phyloP scores from a whole-genome alignment of 495 filamentous ascomycete genomes.

The Neurospora discreta region DNA sequence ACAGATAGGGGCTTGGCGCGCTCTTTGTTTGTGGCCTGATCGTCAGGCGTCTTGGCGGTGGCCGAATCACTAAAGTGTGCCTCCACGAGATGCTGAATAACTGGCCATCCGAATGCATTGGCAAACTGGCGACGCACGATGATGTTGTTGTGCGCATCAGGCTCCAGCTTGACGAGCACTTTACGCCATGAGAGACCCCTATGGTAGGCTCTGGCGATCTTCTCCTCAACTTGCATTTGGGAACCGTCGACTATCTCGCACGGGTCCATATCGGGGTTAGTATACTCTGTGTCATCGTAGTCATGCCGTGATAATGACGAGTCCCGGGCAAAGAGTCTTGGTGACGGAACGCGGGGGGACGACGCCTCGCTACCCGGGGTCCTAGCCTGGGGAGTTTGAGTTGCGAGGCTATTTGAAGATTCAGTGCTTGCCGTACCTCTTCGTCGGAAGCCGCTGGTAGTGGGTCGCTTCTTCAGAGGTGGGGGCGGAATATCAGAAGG shows the following conservation, averaged over 20 bases:
- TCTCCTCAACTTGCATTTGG: slow-evolving; percentile 85
- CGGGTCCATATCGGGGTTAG: slow-evolving; percentile 26
- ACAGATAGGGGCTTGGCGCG: slow-evolving; percentile 27
- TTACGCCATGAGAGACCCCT: slow-evolving; percentile 86
- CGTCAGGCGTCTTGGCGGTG: slow-evolving; percentile 47
- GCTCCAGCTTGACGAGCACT: slow-evolving; percentile 87
- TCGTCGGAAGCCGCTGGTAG: slow-evolving; percentile 25
- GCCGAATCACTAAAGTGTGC: slow-evolving; percentile 74
- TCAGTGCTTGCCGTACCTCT: slow-evolving; percentile 8
- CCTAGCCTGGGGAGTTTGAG: background rate
- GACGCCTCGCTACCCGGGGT: slow-evolving; percentile 3
- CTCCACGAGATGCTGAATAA: slow-evolving; percentile 85
- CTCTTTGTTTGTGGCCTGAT: slow-evolving; percentile 30
- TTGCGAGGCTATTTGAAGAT: background rate
- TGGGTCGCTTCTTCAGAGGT: slow-evolving; percentile 47
- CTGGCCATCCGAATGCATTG: slow-evolving; percentile 96
- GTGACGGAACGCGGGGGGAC: slow-evolving; percentile 6
- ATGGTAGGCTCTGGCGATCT: slow-evolving; percentile 93
- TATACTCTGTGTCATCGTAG: slow-evolving; percentile 25
- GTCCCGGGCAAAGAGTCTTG: slow-evolving; percentile 14
- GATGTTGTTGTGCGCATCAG: slow-evolving; percentile 97
- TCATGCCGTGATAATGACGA: slow-evolving; percentile 24
- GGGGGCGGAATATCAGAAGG: slow-evolving; percentile 87
- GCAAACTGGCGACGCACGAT: slow-evolving; percentile 91
- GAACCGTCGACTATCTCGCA: slow-evolving; percentile 40